Evolutionary conservation across 805 yeast species (phyloP).

Genomic region (Tetrapisispora namnaoensis): DNA sequence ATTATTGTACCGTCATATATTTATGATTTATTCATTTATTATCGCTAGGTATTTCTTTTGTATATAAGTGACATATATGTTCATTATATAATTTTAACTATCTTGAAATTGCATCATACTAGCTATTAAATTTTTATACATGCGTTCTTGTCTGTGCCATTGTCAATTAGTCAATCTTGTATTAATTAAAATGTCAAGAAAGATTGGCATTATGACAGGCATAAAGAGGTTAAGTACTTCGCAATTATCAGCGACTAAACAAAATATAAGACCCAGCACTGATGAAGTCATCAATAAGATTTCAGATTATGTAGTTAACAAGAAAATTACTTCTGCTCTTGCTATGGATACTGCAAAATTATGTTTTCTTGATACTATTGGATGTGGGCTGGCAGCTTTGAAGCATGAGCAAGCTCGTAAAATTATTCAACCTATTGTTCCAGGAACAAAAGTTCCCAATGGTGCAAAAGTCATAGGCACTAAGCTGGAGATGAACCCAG

Average conservation of each 20-base stretch:
- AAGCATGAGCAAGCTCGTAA: slow-evolving; percentile 40
- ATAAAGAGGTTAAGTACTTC: neutral
- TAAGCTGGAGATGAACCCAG: slow-evolving; percentile 40
- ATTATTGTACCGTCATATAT: neutral
- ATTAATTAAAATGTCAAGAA: neutral
- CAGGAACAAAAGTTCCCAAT: slow-evolving; percentile 45
- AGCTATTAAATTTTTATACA: too few relatives aligned
- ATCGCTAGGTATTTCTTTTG: neutral
- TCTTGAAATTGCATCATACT: too few relatives aligned
- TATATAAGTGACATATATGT: neutral
- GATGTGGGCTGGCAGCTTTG: slow-evolving; percentile 52
- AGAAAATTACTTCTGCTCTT: slow-evolving; percentile 35
- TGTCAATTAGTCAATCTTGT: neutral
- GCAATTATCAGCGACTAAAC: neutral
- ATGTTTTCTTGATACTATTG: slow-evolving; percentile 48
- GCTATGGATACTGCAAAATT: slow-evolving; percentile 47
- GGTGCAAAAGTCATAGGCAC: slow-evolving; percentile 52
- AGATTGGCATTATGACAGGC: neutral
- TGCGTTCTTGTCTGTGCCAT: too few relatives aligned
- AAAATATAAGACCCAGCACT: slow-evolving; percentile 41
- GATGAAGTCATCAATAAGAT: slow-evolving; percentile 42
- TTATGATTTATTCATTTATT: neutral
- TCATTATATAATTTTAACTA: too few relatives aligned
- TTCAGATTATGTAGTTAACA: slow-evolving; percentile 41
- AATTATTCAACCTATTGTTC: slow-evolving; percentile 47